Percentiles rank a stretch among this genome's conserved stretches.
Conservation (phyloP, 768 basidiomycete species). For the Megacollybia marginata region DNA sequence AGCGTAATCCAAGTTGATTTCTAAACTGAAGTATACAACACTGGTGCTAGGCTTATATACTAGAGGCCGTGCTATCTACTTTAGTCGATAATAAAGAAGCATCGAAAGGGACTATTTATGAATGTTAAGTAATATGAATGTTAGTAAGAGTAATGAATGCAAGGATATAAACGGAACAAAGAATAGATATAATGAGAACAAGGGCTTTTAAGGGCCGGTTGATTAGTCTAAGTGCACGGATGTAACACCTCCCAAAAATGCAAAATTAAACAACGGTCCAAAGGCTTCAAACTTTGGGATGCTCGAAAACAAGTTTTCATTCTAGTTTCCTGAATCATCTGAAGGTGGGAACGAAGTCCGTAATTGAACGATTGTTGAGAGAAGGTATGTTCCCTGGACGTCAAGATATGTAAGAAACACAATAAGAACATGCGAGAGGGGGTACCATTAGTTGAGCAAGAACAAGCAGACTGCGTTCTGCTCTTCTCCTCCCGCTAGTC, state of each 20-base stretch:
- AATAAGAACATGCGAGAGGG: neutral
- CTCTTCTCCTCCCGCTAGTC: constrained; percentile 62
- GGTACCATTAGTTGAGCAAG: constrained; percentile 75
- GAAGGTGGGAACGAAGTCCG: constrained; percentile 75
- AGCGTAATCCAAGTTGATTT: no score
- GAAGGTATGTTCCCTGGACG: constrained; percentile 71
- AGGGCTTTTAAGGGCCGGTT: no score
- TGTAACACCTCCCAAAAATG: constrained; percentile 54
- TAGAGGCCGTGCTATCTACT: no score
- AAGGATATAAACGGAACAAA: no score
- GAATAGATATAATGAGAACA: no score
- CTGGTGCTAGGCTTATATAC: no score
- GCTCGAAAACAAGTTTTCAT: constrained; percentile 55
- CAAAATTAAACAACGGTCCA: constrained; percentile 68
- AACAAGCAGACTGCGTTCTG: constrained; percentile 68
- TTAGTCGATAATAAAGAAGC: no score
- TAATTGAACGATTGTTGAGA: constrained; percentile 77
- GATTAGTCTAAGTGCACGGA: no score
- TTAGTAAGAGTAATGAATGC: no score
- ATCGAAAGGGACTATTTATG: no score
- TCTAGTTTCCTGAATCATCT: constrained; percentile 5
- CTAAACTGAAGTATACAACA: no score
- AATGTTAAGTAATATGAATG: no score
- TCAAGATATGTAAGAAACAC: neutral
- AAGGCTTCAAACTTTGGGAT: constrained; percentile 72